Percentiles rank a stretch among this genome's conserved stretches.
Evolutionary conservation across 2,329 filamentous ascomycete species (phyloP).

Genomic region (Trichophyton simii): DNA sequence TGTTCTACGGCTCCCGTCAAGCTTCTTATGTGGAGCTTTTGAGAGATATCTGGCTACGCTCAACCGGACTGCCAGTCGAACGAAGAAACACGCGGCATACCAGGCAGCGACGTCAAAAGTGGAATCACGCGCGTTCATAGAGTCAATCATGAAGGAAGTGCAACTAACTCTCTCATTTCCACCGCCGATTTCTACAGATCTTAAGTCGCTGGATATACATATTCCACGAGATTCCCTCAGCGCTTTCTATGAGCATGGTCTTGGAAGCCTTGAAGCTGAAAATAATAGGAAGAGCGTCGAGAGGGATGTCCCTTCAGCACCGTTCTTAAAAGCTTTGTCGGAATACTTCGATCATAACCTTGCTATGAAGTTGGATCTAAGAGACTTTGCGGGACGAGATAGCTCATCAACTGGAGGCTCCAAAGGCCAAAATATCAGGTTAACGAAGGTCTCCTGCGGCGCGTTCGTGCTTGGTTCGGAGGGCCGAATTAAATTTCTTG

Average conservation of each 20-base stretch:
- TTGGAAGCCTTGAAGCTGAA: slow-evolving; percentile 4
- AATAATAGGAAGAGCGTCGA: neutral
- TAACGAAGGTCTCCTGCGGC: slow-evolving; percentile 28
- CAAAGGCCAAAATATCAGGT: slow-evolving; percentile 18
- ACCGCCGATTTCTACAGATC: slow-evolving; percentile 21
- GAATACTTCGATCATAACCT: slow-evolving; percentile 28
- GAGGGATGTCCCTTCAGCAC: slow-evolving; percentile 11
- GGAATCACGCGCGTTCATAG: slow-evolving; percentile 14
- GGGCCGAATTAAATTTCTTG: slow-evolving; percentile 29
- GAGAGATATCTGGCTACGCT: slow-evolving; percentile 26
- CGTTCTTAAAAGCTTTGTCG: slow-evolving; percentile 21
- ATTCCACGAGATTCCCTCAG: slow-evolving; percentile 21
- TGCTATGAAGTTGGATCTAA: slow-evolving; percentile 28
- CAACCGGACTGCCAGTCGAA: neutral
- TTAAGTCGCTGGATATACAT: slow-evolving; percentile 25
- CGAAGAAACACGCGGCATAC: neutral
- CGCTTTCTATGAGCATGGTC: slow-evolving; percentile 15
- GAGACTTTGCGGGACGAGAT: neutral
- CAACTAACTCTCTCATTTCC: slow-evolving; percentile 31
- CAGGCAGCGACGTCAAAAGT: neutral
- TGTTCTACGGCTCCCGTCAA: slow-evolving; percentile 32
- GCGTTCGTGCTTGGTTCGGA: slow-evolving; percentile 29
- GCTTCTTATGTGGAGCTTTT: slow-evolving; percentile 34
- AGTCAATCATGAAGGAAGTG: slow-evolving; percentile 27
- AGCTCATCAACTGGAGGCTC: neutral